These are phyloP conservation scores for Dillenia suffruticosa DNA, from an alignment of 164 flowering plant genomes.

Conservation along the genomic window DNA sequence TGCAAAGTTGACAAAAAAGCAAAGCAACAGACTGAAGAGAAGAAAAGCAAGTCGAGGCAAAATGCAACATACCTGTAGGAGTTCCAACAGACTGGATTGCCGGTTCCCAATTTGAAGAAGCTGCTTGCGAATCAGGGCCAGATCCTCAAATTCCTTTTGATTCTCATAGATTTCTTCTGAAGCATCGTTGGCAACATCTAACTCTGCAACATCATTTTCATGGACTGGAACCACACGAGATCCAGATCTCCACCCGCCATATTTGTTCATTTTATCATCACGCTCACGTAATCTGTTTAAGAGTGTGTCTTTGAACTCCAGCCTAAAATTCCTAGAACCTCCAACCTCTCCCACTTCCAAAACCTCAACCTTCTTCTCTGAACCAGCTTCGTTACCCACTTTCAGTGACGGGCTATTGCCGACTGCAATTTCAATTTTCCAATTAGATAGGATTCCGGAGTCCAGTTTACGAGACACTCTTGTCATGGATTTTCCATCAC, in stretches of 20 bases:
- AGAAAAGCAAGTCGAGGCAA: too few relatives aligned
- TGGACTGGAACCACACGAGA: conserved; percentile 68
- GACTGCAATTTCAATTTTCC: conserved; percentile 51
- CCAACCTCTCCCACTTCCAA: too few relatives aligned
- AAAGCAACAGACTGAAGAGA: not conserved
- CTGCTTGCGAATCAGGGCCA: conserved; percentile 69
- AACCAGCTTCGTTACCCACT: conserved; percentile 18
- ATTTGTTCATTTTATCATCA: conserved; percentile 38
- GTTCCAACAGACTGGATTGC: conserved; percentile 74
- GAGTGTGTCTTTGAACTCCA: conserved; percentile 32
- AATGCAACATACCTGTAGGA: conserved; percentile 51
- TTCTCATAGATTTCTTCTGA: conserved; percentile 27
- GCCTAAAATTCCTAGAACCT: conserved; percentile 21
- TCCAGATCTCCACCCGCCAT: conserved; percentile 40
- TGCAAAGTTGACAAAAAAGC: not conserved
- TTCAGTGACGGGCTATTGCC: conserved; percentile 9
- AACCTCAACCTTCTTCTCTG: conserved; percentile 15
- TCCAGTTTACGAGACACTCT: conserved; percentile 35
- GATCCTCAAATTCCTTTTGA: conserved; percentile 54
- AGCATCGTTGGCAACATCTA: conserved; percentile 31
- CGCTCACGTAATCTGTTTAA: conserved; percentile 24
- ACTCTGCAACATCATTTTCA: conserved; percentile 31
- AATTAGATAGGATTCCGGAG: conserved; percentile 37
- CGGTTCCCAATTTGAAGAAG: conserved; percentile 86
- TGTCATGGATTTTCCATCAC: conserved; percentile 31